A percentile compares a stretch with the other conserved stretches of the same genome.
These are phyloP conservation scores for Cruciata laevipes DNA, from an alignment of 257 asterid species.

Conservation along the genomic window DNA sequence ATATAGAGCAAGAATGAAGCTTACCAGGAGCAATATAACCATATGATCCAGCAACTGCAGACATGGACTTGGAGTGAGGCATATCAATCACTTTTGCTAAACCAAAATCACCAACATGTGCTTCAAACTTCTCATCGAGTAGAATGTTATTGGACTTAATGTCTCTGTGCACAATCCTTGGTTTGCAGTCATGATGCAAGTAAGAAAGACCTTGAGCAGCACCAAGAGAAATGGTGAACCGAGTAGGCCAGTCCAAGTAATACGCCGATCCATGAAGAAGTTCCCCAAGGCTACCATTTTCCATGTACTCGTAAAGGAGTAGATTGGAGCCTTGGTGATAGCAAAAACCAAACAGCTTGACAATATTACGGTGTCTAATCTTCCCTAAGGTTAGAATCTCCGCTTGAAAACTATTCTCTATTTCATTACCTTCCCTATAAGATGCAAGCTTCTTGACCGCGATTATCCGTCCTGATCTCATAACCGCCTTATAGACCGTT, in stretches of 20 bases:
- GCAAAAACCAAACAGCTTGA: conserved; percentile 85
- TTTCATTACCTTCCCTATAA: conserved; percentile 62
- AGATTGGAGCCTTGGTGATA: conserved; percentile 77
- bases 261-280: conserved; percentile 61
- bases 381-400: conserved; percentile 81
- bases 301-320: conserved; percentile 88
- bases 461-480: conserved; percentile 49
- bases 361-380: conserved; percentile 93
- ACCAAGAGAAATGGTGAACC: conserved; percentile 72
- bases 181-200: conserved; percentile 83
- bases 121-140: conserved; percentile 85
- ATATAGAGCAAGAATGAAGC: conserved; percentile 13
- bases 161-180: conserved; percentile 84
- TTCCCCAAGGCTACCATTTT: conserved; percentile 84
- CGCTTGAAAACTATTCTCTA: conserved; percentile 66
- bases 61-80: conserved; percentile 92
- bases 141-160: conserved; percentile 82
- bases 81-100: conserved; percentile 91
- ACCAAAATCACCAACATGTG: conserved; percentile 96
- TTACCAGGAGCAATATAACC: conserved; percentile 97
- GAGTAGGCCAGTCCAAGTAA: conserved; percentile 65
- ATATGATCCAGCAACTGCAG: conserved; percentile 96
- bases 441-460: conserved; percentile 87
- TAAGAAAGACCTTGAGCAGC: conserved; percentile 90
- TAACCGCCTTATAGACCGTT: conserved; percentile 76